phyloP scores from a whole-genome alignment of 148 eudicot species.

The Rhododendron mucronatum region DNA sequence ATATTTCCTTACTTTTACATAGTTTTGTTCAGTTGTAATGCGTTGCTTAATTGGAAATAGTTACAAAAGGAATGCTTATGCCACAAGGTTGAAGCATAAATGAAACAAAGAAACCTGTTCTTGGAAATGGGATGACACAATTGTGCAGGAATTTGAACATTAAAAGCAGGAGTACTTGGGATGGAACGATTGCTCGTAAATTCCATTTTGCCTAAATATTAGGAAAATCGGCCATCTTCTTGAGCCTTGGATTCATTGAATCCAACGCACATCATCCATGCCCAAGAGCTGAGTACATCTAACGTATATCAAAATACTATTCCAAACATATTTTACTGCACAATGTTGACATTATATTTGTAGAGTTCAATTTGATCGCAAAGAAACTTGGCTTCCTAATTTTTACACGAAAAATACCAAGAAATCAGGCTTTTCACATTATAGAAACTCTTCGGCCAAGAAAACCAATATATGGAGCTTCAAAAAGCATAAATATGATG shows the following conservation, averaged over 20 bases:
- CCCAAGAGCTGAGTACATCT: too few species aligned
- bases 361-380: background rate
- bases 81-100: background rate
- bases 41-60: background rate
- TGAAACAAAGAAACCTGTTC: background rate
- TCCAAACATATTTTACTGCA: background rate
- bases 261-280: background rate
- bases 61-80: background rate
- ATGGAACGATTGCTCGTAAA: background rate
- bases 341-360: background rate
- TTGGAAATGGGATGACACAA: background rate
- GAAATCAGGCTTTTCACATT: background rate
- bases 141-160: background rate
- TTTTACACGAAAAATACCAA: background rate
- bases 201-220: background rate
- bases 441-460: background rate
- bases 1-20: background rate
- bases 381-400: background rate
- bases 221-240: background rate
- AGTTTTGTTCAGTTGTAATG: background rate
- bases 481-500: background rate
- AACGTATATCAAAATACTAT: too few species aligned
- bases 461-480: background rate
- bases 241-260: background rate
- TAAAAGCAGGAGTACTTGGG: background rate